These are phyloP conservation scores for Backusella tarrabulga DNA, from an alignment of 192 early-diverging fungal species.

Conservation along the genomic window DNA sequence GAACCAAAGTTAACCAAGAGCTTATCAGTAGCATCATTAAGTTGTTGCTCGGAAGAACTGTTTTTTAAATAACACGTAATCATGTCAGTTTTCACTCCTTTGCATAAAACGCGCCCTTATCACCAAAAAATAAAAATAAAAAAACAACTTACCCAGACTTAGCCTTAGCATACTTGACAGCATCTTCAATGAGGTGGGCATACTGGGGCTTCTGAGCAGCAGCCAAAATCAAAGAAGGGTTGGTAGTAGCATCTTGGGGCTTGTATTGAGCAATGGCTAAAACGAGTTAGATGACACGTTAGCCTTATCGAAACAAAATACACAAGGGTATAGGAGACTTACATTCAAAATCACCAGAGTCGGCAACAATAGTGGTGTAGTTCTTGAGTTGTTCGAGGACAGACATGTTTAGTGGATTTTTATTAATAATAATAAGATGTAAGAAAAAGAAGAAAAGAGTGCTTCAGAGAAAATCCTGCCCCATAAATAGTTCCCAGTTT, in stretches of 20 bases:
- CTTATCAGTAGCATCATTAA: constrained; percentile 89
- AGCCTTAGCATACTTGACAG: constrained; percentile 81
- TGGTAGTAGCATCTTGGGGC: constrained; percentile 99
- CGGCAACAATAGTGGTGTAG: constrained; percentile 96
- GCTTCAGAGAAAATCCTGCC: background rate
- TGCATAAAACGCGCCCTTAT: background rate
- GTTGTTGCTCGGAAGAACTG: constrained; percentile 72
- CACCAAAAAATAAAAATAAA: background rate
- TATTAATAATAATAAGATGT: background rate
- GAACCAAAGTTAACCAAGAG: constrained; percentile 94
- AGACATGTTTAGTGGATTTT: constrained; percentile 31
- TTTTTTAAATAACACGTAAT: background rate
- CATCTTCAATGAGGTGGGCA: constrained; percentile 83
- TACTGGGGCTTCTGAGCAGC: constrained; percentile 92
- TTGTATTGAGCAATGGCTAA: constrained; percentile 96
- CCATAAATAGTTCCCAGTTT: constrained; percentile 2
- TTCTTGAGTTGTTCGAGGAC: constrained; percentile 90
- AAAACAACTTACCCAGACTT: constrained; percentile 50
- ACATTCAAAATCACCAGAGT: constrained; percentile 99
- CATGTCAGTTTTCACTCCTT: background rate
- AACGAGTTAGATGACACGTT: background rate
- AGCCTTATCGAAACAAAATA: background rate
- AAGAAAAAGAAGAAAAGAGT: background rate
- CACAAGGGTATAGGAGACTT: constrained; percentile 18
- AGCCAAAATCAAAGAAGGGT: constrained; percentile 95